These are phyloP conservation scores for Pseudogymnoascus sp. DNA, from an alignment of 2,329 filamentous ascomycete genomes.

Conservation along the genomic window DNA sequence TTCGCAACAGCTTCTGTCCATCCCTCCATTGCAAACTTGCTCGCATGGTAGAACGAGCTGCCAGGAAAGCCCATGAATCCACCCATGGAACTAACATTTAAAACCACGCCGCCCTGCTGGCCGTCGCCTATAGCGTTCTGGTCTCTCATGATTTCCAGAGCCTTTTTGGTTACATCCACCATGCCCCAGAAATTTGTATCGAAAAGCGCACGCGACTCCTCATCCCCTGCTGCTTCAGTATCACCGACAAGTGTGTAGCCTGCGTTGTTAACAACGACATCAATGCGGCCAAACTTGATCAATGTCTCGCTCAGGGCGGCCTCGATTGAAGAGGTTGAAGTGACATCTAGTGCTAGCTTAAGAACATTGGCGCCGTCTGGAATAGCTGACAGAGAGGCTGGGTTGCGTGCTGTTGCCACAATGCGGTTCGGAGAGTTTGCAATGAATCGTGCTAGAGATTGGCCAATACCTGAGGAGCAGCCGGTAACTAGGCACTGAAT, in stretches of 20 bases:
- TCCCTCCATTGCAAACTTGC: slow-evolving; percentile 35
- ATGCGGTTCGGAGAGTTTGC: neutral
- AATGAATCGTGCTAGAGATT: neutral
- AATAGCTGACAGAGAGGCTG: slow-evolving; percentile 6
- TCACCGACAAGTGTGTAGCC: slow-evolving; percentile 46
- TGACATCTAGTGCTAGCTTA: slow-evolving; percentile 41
- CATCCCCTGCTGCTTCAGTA: slow-evolving; percentile 37
- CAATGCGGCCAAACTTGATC: slow-evolving; percentile 34
- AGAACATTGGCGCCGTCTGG: slow-evolving; percentile 30
- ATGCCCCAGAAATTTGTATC: slow-evolving; percentile 39
- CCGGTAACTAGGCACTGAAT: slow-evolving; percentile 7
- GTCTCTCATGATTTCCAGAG: slow-evolving; percentile 32
- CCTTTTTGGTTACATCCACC: slow-evolving; percentile 32
- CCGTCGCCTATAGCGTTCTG: slow-evolving; percentile 22
- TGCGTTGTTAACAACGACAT: slow-evolving; percentile 53
- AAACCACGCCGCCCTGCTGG: slow-evolving; percentile 30
- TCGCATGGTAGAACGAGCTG: slow-evolving; percentile 32
- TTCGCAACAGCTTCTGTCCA: slow-evolving; percentile 31
- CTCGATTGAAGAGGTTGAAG: slow-evolving; percentile 30
- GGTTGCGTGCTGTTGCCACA: slow-evolving; percentile 5
- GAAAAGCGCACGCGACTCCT: slow-evolving; percentile 30
- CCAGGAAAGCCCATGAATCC: slow-evolving; percentile 32
- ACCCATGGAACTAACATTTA: slow-evolving; percentile 35
- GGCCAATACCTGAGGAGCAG: slow-evolving; percentile 10
- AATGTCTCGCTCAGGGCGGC: slow-evolving; percentile 22